These are phyloP conservation scores for Margaritispora aquatica DNA, from an alignment of 495 filamentous ascomycete species.

Conservation along the genomic window DNA sequence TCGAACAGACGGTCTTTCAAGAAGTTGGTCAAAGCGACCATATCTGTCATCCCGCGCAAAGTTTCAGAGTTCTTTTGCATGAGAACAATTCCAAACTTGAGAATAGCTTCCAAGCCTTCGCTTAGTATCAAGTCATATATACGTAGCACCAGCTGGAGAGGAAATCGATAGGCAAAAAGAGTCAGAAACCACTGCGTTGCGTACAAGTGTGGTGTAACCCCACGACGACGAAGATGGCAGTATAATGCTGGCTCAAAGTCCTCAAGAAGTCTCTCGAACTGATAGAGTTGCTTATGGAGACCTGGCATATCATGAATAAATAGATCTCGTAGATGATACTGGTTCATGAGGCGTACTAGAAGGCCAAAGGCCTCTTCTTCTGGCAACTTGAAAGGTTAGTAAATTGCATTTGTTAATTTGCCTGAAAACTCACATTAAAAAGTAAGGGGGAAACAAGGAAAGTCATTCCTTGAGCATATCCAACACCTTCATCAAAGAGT, in stretches of 20 bases:
- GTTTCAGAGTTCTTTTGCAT: constrained; percentile 86
- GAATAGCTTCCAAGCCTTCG: constrained; percentile 85
- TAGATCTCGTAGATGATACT: constrained; percentile 87
- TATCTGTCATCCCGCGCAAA: constrained; percentile 84
- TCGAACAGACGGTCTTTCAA: constrained; percentile 93
- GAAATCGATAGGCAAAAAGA: constrained; percentile 97
- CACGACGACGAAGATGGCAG: constrained; percentile 85
- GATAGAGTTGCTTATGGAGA: constrained; percentile 85
- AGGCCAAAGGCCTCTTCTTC: constrained; percentile 96
- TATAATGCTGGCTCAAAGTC: constrained; percentile 91
- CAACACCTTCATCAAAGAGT: constrained; percentile 86
- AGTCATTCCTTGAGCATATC: constrained; percentile 98
- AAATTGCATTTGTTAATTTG: background rate
- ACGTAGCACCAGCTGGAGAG: constrained; percentile 88
- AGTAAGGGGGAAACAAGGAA: constrained; percentile 97
- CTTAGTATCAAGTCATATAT: constrained; percentile 96
- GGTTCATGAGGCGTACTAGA: constrained; percentile 91
- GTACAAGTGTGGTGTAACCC: constrained; percentile 86
- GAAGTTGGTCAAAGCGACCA: constrained; percentile 78
- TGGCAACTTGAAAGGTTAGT: constrained; percentile 62
- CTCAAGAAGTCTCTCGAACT: constrained; percentile 92
- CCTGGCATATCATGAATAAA: constrained; percentile 97
- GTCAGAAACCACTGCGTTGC: constrained; percentile 99
- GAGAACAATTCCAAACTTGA: constrained; percentile 88
- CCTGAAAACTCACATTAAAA: constrained; percentile 66